Evolutionary conservation across 2,329 filamentous ascomycete genomes (phyloP).

Genomic region (Pseudogymnoascus sp.): DNA sequence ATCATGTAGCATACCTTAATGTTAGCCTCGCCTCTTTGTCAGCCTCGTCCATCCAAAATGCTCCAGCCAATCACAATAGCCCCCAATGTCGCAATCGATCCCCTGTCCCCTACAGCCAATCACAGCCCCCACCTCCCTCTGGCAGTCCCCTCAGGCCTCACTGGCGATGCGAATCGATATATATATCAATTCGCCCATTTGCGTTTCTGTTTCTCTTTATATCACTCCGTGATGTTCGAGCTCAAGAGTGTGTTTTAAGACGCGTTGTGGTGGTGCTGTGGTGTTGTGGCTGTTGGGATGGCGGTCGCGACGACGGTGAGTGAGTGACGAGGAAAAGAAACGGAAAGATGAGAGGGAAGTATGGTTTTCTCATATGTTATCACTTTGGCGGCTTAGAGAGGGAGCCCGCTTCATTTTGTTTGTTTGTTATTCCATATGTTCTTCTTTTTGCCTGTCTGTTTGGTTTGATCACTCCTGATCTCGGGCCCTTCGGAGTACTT

Average conservation of each 20-base stretch:
- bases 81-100: slow-evolving; percentile 7
- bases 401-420: neutral
- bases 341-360: neutral
- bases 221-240: neutral
- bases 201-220: neutral
- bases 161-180: neutral
- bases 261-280: neutral
- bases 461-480: neutral
- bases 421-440: neutral
- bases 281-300: neutral
- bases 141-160: neutral
- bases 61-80: neutral
- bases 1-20: too few relatives aligned
- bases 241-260: neutral
- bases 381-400: neutral
- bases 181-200: slow-evolving; percentile 3
- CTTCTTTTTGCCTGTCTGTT: neutral
- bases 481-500: neutral
- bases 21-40: neutral
- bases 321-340: neutral
- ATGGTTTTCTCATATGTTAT: neutral
- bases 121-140: neutral
- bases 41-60: neutral
- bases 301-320: neutral
- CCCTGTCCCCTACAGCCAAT: neutral